Conservation (phyloP, 345 rosid species). For the Cardamine occulta region DNA sequence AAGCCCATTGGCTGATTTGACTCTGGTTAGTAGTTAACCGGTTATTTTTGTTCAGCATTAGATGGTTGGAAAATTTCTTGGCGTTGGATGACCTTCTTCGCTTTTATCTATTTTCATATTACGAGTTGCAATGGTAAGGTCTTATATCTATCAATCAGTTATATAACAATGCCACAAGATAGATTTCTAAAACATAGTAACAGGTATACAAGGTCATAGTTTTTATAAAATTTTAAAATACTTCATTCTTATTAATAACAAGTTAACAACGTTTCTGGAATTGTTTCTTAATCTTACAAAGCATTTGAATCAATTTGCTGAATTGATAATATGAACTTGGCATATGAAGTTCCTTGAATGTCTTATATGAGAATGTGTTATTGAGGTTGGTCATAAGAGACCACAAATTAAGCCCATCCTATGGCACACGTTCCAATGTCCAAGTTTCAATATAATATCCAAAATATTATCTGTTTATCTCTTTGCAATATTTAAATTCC, state of each 20-base stretch:
- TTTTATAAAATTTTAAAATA: not conserved
- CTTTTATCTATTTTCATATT: not conserved
- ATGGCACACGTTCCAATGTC: constrained; percentile 45
- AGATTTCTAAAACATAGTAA: not conserved
- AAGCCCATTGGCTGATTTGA: not conserved
- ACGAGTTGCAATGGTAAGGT: not conserved
- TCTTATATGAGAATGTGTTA: constrained; percentile 23
- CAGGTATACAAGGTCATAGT: not conserved
- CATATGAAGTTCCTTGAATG: constrained; percentile 3
- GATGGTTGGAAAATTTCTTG: not conserved
- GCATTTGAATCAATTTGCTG: not conserved
- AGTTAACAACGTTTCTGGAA: not conserved
- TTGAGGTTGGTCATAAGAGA: constrained; percentile 8
- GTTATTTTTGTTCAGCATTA: not conserved
- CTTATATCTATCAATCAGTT: not conserved
- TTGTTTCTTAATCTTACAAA: not conserved
- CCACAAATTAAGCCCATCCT: constrained; percentile 32
- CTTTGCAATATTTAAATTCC: not conserved
- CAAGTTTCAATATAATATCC: constrained; percentile 8
- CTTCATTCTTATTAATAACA: too few relatives aligned
- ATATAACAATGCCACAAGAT: not conserved
- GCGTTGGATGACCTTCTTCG: not conserved
- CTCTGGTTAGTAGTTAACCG: constrained; percentile 9
- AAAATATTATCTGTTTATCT: constrained; percentile 4
- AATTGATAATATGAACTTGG: not conserved